phyloP scores from a whole-genome alignment of 108 stramenopile genomes.

The Nitzschia palea region DNA sequence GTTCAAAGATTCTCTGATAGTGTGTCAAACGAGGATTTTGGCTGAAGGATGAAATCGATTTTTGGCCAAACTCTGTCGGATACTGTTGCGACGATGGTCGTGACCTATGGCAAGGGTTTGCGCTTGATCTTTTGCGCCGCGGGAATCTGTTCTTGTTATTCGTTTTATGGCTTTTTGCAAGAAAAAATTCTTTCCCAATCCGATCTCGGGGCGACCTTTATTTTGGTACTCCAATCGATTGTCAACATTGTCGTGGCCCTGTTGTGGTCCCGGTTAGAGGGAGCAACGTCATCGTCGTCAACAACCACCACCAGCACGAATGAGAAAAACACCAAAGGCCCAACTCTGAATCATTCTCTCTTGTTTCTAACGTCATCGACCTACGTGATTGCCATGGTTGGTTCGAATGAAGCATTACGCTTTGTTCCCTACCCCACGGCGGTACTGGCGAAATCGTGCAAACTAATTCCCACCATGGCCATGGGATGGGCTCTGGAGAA shows the following conservation, averaged over 20 bases:
- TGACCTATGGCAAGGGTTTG: background rate
- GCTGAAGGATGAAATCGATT: too few relatives aligned
- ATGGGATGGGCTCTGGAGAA: constrained; percentile 67
- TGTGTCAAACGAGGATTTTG: too few relatives aligned
- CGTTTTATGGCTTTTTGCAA: constrained; percentile 82
- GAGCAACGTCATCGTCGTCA: background rate
- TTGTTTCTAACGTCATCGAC: constrained; percentile 45
- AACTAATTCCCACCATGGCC: constrained; percentile 93
- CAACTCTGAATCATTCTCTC: constrained; percentile 44
- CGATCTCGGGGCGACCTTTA: constrained; percentile 57
- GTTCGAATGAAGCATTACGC: constrained; percentile 76
- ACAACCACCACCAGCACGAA: background rate
- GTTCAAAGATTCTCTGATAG: too few relatives aligned
- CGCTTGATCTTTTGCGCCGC: constrained; percentile 49
- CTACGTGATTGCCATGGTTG: constrained; percentile 77
- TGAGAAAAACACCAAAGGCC: background rate
- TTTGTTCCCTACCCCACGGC: constrained; percentile 91
- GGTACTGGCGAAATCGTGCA: constrained; percentile 91
- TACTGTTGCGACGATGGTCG: too few relatives aligned
- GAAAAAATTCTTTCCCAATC: constrained; percentile 54
- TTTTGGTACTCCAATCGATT: constrained; percentile 59
- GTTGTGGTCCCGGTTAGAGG: constrained; percentile 53
- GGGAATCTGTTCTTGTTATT: constrained; percentile 79
- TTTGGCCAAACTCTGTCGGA: too few relatives aligned
- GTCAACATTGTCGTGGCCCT: constrained; percentile 64